phyloP scores from a whole-genome alignment of 768 basidiomycete species.

The Rhodocollybia butyracea region DNA sequence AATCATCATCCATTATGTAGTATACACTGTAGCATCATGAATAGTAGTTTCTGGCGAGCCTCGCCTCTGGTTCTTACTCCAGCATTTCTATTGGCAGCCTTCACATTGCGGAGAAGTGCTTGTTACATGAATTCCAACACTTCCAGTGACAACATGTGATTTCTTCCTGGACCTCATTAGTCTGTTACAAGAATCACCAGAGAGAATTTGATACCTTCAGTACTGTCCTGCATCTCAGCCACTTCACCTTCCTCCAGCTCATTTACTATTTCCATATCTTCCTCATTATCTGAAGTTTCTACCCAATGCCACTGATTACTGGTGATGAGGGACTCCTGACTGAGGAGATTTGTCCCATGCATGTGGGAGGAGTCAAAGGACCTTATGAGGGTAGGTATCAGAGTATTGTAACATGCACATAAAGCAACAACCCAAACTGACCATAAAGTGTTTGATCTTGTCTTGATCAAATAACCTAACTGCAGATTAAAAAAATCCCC shows the following conservation, averaged over 20 bases:
- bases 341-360: background rate
- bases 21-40: no score
- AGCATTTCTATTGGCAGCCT: no score
- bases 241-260: background rate
- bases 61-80: no score
- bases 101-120: no score
- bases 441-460: background rate
- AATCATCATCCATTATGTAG: no score
- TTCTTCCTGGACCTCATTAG: no score
- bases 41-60: no score
- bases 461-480: background rate
- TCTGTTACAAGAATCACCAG: no score
- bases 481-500: background rate
- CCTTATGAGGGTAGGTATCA: background rate
- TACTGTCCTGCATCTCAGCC: background rate
- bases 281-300: background rate
- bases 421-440: background rate
- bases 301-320: background rate
- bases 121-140: no score
- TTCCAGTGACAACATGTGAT: no score
- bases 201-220: background rate
- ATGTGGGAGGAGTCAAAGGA: background rate
- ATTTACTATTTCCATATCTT: no score
- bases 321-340: background rate
- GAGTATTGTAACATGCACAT: background rate